A percentile compares a stretch with the other conserved stretches of the same genome.
These are phyloP conservation scores for Rhizophora mangle DNA, from an alignment of 345 rosid species.

Conservation along the genomic window DNA sequence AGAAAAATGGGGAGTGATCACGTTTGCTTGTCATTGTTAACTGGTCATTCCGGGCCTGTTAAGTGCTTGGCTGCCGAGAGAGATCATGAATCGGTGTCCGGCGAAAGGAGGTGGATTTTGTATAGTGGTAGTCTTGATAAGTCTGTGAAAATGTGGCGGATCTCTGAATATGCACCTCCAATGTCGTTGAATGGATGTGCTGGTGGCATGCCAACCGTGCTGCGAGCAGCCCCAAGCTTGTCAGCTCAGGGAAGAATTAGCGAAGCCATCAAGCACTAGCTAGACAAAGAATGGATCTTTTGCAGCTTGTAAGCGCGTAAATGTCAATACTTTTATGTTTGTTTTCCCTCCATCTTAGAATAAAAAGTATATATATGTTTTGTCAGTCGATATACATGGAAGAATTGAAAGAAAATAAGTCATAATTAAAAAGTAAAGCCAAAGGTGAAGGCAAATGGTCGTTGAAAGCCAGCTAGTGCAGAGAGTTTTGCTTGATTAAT, in stretches of 20 bases:
- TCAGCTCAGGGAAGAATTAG: constrained; percentile 38
- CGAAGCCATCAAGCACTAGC: constrained; percentile 7
- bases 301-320: neutral
- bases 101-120: constrained; percentile 62
- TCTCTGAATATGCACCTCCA: constrained; percentile 58
- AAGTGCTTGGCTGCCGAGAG: constrained; percentile 82
- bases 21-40: constrained; percentile 54
- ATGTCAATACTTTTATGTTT: neutral
- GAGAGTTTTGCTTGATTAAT: too few relatives aligned
- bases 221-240: constrained; percentile 39
- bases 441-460: too few relatives aligned
- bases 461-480: too few relatives aligned
- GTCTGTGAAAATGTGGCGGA: constrained; percentile 86
- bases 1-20: constrained; percentile 51
- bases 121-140: constrained; percentile 94
- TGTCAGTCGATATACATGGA: too few relatives aligned
- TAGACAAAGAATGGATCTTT: neutral
- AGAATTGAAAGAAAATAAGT: too few relatives aligned
- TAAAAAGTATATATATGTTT: too few relatives aligned
- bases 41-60: constrained; percentile 78
- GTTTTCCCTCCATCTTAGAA: too few relatives aligned
- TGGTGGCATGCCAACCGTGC: constrained; percentile 8
- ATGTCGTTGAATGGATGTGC: constrained; percentile 14
- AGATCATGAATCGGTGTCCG: constrained; percentile 44
- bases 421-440: too few relatives aligned